Conservation (phyloP, 345 rosid genomes). For the Eucalyptus decipiens region DNA sequence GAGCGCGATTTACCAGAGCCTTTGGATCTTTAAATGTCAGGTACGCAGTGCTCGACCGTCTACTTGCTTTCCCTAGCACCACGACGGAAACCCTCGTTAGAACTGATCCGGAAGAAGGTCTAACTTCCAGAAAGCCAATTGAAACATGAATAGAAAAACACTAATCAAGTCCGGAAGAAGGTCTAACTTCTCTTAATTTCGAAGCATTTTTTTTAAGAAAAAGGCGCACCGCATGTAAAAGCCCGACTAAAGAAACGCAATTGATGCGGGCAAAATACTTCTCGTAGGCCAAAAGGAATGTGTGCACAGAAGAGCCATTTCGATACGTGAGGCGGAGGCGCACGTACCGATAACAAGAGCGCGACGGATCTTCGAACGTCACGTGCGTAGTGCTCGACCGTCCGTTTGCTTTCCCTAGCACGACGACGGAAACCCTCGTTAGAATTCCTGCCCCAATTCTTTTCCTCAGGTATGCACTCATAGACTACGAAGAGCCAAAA, state of each 20-base stretch:
- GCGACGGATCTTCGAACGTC: constrained; percentile 14
- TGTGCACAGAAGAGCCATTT: neutral
- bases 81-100: too few relatives aligned
- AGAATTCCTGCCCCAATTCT: neutral
- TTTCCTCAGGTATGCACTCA: neutral
- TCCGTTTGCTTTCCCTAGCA: too few relatives aligned
- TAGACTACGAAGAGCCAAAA: too few relatives aligned
- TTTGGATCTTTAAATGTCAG: neutral
- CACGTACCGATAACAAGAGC: constrained; percentile 54
- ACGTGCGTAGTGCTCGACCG: too few relatives aligned
- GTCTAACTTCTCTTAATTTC: neutral
- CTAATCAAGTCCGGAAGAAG: neutral
- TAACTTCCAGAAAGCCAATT: neutral
- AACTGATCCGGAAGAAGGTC: too few relatives aligned
- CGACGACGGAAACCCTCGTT: neutral
- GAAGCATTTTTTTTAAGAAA: neutral
- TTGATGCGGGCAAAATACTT: neutral
- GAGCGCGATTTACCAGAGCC: constrained; percentile 86
- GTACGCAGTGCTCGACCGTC: too few relatives aligned
- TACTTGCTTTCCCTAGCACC: too few relatives aligned
- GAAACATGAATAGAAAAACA: neutral
- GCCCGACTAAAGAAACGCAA: neutral
- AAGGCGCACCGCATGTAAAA: neutral
- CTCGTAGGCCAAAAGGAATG: neutral
- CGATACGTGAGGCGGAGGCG: neutral